Conservation (phyloP, 441 rosid species). For the Theobroma grandiflorum region DNA sequence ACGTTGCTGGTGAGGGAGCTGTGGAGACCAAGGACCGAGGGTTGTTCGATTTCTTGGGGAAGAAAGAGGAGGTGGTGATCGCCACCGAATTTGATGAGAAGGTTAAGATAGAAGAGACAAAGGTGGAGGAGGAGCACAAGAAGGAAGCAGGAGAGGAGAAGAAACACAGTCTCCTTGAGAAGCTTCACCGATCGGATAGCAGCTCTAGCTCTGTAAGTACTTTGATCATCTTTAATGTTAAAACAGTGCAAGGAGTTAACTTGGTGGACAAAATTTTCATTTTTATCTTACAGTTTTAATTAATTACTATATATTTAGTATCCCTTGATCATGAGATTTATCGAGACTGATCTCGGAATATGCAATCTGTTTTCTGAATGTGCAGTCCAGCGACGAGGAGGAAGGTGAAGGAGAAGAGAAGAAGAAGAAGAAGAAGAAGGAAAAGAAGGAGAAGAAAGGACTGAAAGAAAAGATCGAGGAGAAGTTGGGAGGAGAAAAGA, state of each 20-base stretch:
- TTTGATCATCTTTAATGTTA: background rate
- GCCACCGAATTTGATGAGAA: conserved; percentile 65
- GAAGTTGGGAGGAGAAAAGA: conserved; percentile 48
- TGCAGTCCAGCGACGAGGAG: conserved; percentile 90
- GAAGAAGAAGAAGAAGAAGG: conserved; percentile 58
- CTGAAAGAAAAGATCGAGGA: conserved; percentile 56
- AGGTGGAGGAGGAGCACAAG: conserved; percentile 33
- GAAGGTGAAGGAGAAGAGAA: conserved; percentile 51
- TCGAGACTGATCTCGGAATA: background rate
- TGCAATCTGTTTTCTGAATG: background rate
- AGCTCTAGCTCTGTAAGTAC: conserved; percentile 88
- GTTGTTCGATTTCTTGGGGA: conserved; percentile 68
- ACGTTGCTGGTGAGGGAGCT: conserved; percentile 35
- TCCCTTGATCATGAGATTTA: too few species aligned
- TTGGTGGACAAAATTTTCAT: background rate
- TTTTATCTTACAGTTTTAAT: background rate
- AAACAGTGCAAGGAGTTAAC: background rate
- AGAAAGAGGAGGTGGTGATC: conserved; percentile 65
- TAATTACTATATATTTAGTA: background rate
- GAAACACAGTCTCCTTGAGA: conserved; percentile 58
- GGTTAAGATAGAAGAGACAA: conserved; percentile 52
- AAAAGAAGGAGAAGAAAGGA: conserved; percentile 54
- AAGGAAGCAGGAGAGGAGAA: conserved; percentile 52
- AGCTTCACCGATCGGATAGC: conserved; percentile 73
- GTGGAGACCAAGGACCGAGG: conserved; percentile 71